Evolutionary conservation across 192 early-diverging fungal species (phyloP).

Genomic region (Backusella mclennaniae): DNA sequence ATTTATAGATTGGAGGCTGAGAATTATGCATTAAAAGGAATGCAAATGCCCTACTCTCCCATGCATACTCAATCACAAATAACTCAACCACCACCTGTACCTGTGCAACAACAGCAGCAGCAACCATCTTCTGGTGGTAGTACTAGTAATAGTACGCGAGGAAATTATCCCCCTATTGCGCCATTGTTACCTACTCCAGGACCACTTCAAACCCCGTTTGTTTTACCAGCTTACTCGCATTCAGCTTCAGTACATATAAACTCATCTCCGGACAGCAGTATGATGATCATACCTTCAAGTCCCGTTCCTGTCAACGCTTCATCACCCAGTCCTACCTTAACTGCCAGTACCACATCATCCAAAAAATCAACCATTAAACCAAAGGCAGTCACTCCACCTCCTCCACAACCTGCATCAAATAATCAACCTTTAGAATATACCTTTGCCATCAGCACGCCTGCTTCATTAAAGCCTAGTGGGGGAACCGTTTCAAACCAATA

Average conservation of each 20-base stretch:
- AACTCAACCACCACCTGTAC: background rate
- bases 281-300: background rate
- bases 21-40: constrained; percentile 54
- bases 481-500: background rate
- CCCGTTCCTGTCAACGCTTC: background rate
- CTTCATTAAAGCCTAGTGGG: constrained; percentile 9
- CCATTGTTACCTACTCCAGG: background rate
- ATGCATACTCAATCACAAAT: background rate
- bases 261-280: background rate
- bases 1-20: constrained; percentile 56
- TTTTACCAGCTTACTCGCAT: constrained; percentile 1
- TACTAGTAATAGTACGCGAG: background rate
- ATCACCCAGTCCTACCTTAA: background rate
- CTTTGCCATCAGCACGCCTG: constrained; percentile 27
- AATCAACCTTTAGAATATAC: constrained; percentile 22
- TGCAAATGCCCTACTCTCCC: background rate
- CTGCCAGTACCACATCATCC: background rate
- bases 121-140: background rate
- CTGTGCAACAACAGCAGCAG: background rate
- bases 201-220: background rate
- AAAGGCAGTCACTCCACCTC: background rate
- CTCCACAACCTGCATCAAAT: background rate
- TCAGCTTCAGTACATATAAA: background rate
- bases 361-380: background rate
- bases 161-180: constrained; percentile 6